phyloP scores from a whole-genome alignment of 1,139 yeast genomes.

The Debaryomycetaceae sp. region DNA sequence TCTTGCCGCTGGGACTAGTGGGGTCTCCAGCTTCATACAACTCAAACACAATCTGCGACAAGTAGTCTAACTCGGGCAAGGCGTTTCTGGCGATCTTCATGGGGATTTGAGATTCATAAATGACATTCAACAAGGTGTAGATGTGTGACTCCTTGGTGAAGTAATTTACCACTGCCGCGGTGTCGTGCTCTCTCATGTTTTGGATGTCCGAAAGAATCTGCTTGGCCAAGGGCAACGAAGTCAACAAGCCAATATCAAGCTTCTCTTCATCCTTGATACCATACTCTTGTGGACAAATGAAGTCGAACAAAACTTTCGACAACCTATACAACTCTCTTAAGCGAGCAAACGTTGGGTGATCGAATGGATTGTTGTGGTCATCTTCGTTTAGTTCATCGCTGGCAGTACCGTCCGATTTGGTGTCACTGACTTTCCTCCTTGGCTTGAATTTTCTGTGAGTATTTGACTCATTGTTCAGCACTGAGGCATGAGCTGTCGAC shows the following conservation, averaged over 20 bases:
- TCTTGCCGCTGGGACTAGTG: conserved; percentile 56
- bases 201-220: conserved; percentile 81
- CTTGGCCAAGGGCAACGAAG: conserved; percentile 90
- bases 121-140: conserved; percentile 83
- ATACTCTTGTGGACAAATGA: conserved; percentile 97
- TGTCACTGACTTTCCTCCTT: conserved; percentile 1
- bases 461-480: conserved; percentile 21
- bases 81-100: conserved; percentile 93
- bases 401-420: conserved; percentile 2
- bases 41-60: conserved; percentile 93
- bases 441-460: conserved; percentile 12
- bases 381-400: conserved; percentile 17
- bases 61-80: conserved; percentile 90
- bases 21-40: conserved; percentile 77
- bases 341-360: conserved; percentile 72
- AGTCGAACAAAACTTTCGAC: conserved; percentile 91
- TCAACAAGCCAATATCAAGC: conserved; percentile 88
- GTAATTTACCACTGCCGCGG: conserved; percentile 82
- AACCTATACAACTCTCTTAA: conserved; percentile 84
- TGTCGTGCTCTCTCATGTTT: conserved; percentile 69
- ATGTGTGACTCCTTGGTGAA: conserved; percentile 97
- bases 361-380: conserved; percentile 60
- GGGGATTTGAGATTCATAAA: conserved; percentile 92
- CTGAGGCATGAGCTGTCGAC: conserved; percentile 19
- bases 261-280: conserved; percentile 96